Base-by-base conservation (phyloP, 371 early-diverging fungal species). In the Sanchytrium tribonematis region DNA sequence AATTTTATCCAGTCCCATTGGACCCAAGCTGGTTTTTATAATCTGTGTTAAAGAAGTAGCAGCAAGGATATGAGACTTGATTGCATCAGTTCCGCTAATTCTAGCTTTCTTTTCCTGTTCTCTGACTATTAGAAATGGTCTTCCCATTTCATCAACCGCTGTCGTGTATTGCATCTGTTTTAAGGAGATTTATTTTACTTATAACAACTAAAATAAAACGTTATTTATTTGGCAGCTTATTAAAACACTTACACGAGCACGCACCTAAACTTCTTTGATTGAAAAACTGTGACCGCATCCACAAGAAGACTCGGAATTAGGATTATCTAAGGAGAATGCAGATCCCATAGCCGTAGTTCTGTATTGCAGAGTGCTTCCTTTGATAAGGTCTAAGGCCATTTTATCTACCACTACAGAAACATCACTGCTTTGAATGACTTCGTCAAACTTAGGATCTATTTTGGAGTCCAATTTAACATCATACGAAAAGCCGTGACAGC, bases 1-100 rank as follows among this genome's bases (percentile, higher is more conserved):
- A 70, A 98, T 97, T 85, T 99, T 99, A 83, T 99, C 99, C 72
- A 98, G 85, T 68, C 96, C 99, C 73, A 91, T 86, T 29, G 99
- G 99, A 30, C 99, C 99, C n/a, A 99, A 85, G 29, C 97, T 97
- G 16, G 99, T 93, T 75, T 88, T 90, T 70, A 99, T 78, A 73
- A 98, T 94, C 74, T 85, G 88, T 66, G 99, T 85, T 17, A 99
- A 97, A 31, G 93, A 86, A 75, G 89, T 90, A 69, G 97, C 97
- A 68, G 97, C 95, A 71, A 93, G 83, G 72, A 97, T 96, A 76
- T 98, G 98, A 28, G 94, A 85, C 93, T 93, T 92, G 71, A 88
- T 87, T 17, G 94, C 96, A 70, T 90, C 93, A 66, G 90, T 75
- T 29, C 94, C 96, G 68, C 80, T 81, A 48, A 90, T 79, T 76